Evolutionary conservation across 441 rosid genomes (phyloP).

Genomic region (Croton setiger): DNA sequence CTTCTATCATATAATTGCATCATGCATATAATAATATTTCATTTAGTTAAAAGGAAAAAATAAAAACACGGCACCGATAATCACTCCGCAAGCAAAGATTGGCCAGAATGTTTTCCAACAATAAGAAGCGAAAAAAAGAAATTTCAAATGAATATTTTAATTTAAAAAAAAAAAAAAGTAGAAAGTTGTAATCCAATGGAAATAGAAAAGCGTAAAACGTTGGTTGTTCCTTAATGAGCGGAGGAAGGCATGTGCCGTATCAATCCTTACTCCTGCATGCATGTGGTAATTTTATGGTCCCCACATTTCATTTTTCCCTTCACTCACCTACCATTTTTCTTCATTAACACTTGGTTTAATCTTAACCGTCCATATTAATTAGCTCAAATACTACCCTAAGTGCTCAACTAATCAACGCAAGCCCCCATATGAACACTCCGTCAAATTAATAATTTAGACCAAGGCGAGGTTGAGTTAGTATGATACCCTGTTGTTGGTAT

Average conservation of each 20-base stretch:
- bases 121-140: background rate
- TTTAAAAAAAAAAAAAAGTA: background rate
- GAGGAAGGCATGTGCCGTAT: background rate
- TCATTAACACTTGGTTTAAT: too few relatives aligned
- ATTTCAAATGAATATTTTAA: background rate
- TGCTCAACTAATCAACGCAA: too few relatives aligned
- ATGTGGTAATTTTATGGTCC: background rate
- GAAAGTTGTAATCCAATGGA: background rate
- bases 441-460: too few relatives aligned
- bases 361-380: too few relatives aligned
- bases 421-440: too few relatives aligned
- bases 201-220: background rate
- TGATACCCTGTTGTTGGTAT: too few relatives aligned
- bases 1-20: too few relatives aligned
- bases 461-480: too few relatives aligned
- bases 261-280: background rate
- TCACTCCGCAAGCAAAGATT: slow-evolving; percentile 19
- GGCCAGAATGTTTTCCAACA: background rate
- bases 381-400: too few relatives aligned
- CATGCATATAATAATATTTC: too few relatives aligned
- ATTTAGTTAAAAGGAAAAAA: too few relatives aligned
- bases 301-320: background rate
- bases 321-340: too few relatives aligned
- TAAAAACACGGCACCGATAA: background rate
- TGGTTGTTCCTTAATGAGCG: slow-evolving; percentile 7